Evolutionary conservation across 2,329 filamentous ascomycete genomes (phyloP), one percentile per base, ranked within the genome.

Genomic region (Pyrenochaeta sp.): DNA sequence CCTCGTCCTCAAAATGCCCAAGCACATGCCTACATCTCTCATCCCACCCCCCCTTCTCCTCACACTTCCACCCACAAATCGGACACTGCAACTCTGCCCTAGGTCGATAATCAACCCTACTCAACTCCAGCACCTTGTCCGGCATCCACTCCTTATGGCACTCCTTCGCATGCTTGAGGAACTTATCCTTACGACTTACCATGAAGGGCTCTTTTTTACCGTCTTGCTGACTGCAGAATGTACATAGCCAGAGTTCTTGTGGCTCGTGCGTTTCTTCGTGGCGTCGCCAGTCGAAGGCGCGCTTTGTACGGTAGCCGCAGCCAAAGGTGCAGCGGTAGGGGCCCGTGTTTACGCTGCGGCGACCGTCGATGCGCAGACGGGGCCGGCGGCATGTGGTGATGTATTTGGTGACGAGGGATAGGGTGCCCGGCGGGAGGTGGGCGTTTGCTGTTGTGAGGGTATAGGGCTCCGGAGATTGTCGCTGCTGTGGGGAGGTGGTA

Each of bases 211-310:
- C 46, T 8, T 58, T 56, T 22, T 56, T 28, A 8, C 39, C 24
- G 9, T 59, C 49, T 3, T 32, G 10, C 15, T 59, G 56, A 3
- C 15, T 10, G 50, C 69, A 72, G 13, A 66, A 28, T 12, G 52
- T 45, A 42, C 70, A 72, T 13, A 69, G 48, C 66, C 65, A 72
- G 10, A 71, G 50, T 24, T 71, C 64, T 46, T 72, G 70, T 3
- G 70, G 70, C 45, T 69, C 66, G 46, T 72, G 66, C 15, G 62
- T 72, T 54, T 72, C 68, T 42, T 72, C 70, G 49, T 72, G 70
- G 2, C 70, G 56, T 47, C 65, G 63, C 70, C 70, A 72, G 54
- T 72, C 70, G 45, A 63, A 69, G 5, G 53, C 45, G 19, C 68
- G 66, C 32, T 63, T 65, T 15, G 68, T 72, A 4, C 56, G 60